phyloP scores from a whole-genome alignment of 129 eudicot species.

The Scalesia atractyloides region DNA sequence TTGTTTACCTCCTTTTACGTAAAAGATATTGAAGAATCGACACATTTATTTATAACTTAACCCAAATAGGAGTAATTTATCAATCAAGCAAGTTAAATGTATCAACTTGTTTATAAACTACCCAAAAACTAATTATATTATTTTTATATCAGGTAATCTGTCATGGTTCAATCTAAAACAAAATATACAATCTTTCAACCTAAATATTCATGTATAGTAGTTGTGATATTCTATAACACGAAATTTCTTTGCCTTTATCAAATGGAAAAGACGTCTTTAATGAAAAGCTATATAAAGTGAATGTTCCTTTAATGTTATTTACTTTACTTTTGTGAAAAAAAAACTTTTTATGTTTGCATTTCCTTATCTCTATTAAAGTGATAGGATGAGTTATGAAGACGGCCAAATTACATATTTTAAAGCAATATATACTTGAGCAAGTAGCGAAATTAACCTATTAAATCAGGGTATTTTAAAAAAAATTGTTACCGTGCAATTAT shows the following conservation, averaged over 20 bases:
- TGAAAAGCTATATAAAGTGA: slow-evolving; percentile 19
- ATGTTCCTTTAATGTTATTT: slow-evolving; percentile 9
- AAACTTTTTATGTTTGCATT: neutral
- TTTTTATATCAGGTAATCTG: too few relatives aligned
- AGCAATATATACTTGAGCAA: neutral
- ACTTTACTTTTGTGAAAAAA: neutral
- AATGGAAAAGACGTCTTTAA: slow-evolving; percentile 15
- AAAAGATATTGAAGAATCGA: too few relatives aligned
- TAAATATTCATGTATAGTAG: neutral
- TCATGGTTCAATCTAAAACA: neutral
- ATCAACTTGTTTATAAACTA: too few relatives aligned
- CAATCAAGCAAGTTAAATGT: neutral
- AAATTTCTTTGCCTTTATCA: slow-evolving; percentile 17
- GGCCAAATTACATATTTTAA: neutral
- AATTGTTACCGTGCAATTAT: too few relatives aligned
- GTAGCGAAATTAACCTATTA: too few relatives aligned
- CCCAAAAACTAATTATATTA: too few relatives aligned
- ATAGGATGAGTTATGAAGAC: neutral
- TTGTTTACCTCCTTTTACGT: too few relatives aligned
- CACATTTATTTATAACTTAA: too few relatives aligned
- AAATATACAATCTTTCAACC: neutral
- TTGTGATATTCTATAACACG: neutral
- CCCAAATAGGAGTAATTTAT: too few relatives aligned
- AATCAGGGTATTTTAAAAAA: too few relatives aligned
- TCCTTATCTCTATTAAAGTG: neutral